Base-by-base conservation (phyloP, 1,139 yeast genomes). In the Nakaseomyces delphensis region DNA sequence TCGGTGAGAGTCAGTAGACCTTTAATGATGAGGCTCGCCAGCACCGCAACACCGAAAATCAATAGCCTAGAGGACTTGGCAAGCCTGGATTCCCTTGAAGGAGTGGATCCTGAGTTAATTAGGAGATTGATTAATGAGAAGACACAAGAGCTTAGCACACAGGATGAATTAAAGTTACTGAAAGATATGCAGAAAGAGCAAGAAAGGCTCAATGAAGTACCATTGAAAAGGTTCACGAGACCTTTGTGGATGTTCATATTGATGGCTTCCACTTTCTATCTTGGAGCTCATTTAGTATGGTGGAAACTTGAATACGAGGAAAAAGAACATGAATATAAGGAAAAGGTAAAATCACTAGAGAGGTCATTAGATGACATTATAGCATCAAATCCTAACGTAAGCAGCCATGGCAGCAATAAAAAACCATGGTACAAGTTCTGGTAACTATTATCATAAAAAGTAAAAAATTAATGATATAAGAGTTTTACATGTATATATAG, bases 291-390 rank as follows among this genome's bases (percentile, higher is more conserved):
- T 32, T 54, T 49, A 32, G 25, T 51, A 1, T 64, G 67, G 67
- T 60, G 67, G 65, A 51, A 52, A 29, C 41, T 60, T 25, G 66
- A 62, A 44, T 57, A 55, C 38, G 54, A 56, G 1, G 59, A 55
- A 39, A 55, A 54, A 14, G 67, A 64, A 37, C 35, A 40, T 6
- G 58, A 54, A 25, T 42, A 51, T 20, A 33, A 46, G 25, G 19
- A 43, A 11, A 42, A 49, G 29, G 55, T 53, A 8, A 36, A 42
- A 16, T 42, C 13, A 2, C 36, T 57, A 28, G 59, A 58, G 36
- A 24, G 33, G 3, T 48, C 56, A 37, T 39, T 57, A 15, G 39
- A 42, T 19, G 39, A 38, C 14, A 32, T 50, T 11, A 25, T 51
- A 9, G 18, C 36, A 19, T 15, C 18, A 4, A 40, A 41, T 39